Conservation (phyloP, 2,329 filamentous ascomycete species). For the Macrophomina phaseolina region DNA sequence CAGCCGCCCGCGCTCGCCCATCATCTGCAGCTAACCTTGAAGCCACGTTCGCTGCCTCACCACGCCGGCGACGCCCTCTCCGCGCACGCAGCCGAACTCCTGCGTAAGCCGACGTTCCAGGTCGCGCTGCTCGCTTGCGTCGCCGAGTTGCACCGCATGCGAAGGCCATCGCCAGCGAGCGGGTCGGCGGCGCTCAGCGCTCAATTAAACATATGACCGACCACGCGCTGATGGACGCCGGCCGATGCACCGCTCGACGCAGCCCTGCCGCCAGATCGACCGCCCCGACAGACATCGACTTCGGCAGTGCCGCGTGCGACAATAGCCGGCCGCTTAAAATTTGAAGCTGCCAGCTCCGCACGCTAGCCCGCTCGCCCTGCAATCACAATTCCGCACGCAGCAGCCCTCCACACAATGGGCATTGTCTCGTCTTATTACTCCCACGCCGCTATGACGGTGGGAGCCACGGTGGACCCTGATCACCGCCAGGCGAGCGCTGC, state of each 20-base stretch:
- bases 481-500: conserved; percentile 8
- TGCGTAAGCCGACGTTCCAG: conserved; percentile 25
- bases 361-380: conserved; percentile 15
- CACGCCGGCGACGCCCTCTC: conserved; percentile 9
- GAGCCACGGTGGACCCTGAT: conserved; percentile 25
- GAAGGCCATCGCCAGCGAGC: neutral
- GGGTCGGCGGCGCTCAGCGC: neutral
- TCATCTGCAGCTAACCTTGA: conserved; percentile 27
- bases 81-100: conserved; percentile 13
- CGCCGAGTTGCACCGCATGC: conserved; percentile 21
- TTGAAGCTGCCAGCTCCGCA: conserved; percentile 23
- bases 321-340: conserved; percentile 22
- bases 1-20: conserved; percentile 25
- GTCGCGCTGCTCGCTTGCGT: conserved; percentile 17
- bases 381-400: conserved; percentile 14
- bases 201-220: conserved; percentile 17
- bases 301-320: conserved; percentile 12
- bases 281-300: neutral
- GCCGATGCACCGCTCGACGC: conserved; percentile 10
- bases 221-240: conserved; percentile 4
- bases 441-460: too few species aligned
- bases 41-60: conserved; percentile 24
- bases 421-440: neutral
- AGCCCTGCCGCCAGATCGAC: conserved; percentile 21
- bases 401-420: neutral